Evolutionary conservation across 1,284 basidiomycete genomes (phyloP).

Genomic region (Cryptococcus hybrid): DNA sequence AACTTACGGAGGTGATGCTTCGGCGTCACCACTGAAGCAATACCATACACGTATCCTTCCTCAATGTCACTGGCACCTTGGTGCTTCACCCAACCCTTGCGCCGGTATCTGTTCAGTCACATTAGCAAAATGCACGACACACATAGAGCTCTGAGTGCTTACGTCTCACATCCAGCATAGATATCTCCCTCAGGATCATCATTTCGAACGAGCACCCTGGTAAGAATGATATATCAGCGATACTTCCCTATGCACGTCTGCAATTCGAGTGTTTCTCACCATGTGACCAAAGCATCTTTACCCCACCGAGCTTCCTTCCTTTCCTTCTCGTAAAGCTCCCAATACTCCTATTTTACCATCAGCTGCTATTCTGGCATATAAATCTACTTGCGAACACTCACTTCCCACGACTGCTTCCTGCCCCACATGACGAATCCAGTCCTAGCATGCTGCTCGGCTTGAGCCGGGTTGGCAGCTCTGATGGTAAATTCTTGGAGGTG

Average conservation of each 20-base stretch:
- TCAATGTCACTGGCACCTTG: slow-evolving; percentile 12
- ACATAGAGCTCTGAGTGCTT: background rate
- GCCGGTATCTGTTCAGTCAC: slow-evolving; percentile 12
- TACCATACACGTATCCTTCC: slow-evolving; percentile 19
- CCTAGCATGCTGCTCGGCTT: slow-evolving; percentile 14
- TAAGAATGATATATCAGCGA: background rate
- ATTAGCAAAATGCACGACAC: too few species aligned
- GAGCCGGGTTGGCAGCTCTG: slow-evolving; percentile 2
- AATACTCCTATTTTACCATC: slow-evolving; percentile 5
- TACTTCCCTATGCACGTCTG: too few species aligned
- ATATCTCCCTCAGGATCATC: slow-evolving; percentile 20
- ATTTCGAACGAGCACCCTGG: slow-evolving; percentile 21
- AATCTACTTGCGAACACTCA: slow-evolving; percentile 1
- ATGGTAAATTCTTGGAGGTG: slow-evolving; percentile 7
- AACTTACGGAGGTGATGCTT: slow-evolving; percentile 18
- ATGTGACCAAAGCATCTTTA: slow-evolving; percentile 13
- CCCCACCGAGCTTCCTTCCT: slow-evolving; percentile 12
- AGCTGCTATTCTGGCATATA: background rate
- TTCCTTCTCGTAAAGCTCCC: slow-evolving; percentile 3
- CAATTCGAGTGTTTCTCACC: slow-evolving; percentile 4
- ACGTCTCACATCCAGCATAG: slow-evolving; percentile 30
- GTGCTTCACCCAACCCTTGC: slow-evolving; percentile 16
- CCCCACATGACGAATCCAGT: slow-evolving; percentile 15
- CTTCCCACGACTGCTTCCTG: slow-evolving; percentile 16
- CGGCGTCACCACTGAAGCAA: slow-evolving; percentile 32